A percentile compares a stretch with the other conserved stretches of the same genome.
Conservation (phyloP, 2,329 filamentous ascomycete species). For the Paraphoma chrysanthemicola region DNA sequence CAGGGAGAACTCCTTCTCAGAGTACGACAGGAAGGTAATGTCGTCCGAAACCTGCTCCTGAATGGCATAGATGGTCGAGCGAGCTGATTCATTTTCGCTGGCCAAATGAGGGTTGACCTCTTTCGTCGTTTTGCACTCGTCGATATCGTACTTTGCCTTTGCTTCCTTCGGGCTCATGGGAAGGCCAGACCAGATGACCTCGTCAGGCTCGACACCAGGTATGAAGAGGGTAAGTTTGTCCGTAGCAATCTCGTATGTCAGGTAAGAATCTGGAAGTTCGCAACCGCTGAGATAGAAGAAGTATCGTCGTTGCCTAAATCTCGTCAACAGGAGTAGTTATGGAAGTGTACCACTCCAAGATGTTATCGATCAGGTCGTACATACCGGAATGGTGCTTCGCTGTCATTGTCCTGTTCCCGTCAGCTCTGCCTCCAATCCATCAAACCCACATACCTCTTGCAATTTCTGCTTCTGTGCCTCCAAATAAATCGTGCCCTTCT, state of each 20-base stretch:
- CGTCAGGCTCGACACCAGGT: constrained; percentile 84
- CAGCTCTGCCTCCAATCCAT: constrained; percentile 1
- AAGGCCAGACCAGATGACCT: constrained; percentile 91
- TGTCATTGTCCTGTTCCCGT: constrained; percentile 74
- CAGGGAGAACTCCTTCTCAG: constrained; percentile 64
- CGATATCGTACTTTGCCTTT: constrained; percentile 68
- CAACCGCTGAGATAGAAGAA: constrained; percentile 97
- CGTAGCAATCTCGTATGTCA: constrained; percentile 79
- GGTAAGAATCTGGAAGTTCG: constrained; percentile 78
- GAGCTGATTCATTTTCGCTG: constrained; percentile 56
- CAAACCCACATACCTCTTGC: constrained; percentile 64
- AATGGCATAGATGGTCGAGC: constrained; percentile 74
- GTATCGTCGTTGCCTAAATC: constrained; percentile 78
- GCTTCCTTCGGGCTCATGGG: constrained; percentile 81
- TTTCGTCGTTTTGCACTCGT: constrained; percentile 74
- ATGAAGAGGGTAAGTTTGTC: constrained; percentile 86
- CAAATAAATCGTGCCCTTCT: constrained; percentile 80
- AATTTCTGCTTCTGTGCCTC: constrained; percentile 83
- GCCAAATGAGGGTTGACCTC: constrained; percentile 79
- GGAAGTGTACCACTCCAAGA: background rate
- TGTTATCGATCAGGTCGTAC: constrained; percentile 5
- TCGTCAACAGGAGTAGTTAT: background rate
- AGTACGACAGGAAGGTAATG: constrained; percentile 75
- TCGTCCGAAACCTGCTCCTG: constrained; percentile 75
- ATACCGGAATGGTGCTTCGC: constrained; percentile 79